phyloP scores from a whole-genome alignment of 345 rosid species.

The Anastatica hierochuntica region DNA sequence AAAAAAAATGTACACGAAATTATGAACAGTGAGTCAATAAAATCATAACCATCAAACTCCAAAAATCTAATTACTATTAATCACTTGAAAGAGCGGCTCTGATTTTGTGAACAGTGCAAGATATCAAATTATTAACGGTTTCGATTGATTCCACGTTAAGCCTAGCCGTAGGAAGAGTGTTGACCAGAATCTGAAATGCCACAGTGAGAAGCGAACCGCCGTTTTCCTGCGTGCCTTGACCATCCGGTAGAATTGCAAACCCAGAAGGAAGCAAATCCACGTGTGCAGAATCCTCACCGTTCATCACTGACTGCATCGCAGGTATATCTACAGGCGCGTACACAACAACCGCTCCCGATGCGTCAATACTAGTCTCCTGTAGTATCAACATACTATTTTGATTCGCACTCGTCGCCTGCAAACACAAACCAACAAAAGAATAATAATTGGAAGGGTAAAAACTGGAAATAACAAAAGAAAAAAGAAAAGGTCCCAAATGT shows the following conservation, averaged over 20 bases:
- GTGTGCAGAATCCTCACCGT: constrained; percentile 91
- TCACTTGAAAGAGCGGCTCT: constrained; percentile 74
- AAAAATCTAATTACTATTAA: no score
- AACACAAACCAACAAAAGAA: no score
- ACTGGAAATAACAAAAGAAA: no score
- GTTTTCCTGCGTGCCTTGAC: constrained; percentile 23
- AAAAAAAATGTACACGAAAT: no score
- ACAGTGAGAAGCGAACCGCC: constrained; percentile 90
- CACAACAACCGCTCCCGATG: constrained; percentile 88
- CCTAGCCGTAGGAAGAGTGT: constrained; percentile 85
- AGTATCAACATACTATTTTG: constrained; percentile 92
- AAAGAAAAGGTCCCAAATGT: constrained; percentile 36
- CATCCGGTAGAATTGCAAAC: constrained; percentile 72
- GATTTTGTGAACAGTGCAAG: constrained; percentile 89
- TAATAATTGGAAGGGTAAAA: no score
- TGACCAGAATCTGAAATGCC: constrained; percentile 95
- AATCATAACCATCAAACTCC: no score
- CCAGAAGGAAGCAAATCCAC: constrained; percentile 92
- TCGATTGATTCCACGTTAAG: constrained; percentile 94
- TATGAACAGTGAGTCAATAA: no score
- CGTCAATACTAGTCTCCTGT: constrained; percentile 94
- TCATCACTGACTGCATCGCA: constrained; percentile 93
- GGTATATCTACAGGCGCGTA: constrained; percentile 99
- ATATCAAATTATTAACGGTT: constrained; percentile 85
- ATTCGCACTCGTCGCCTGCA: constrained; percentile 79